Conservation (phyloP, 129 eudicot genomes). For the Rutidosis leptorrhynchoides region DNA sequence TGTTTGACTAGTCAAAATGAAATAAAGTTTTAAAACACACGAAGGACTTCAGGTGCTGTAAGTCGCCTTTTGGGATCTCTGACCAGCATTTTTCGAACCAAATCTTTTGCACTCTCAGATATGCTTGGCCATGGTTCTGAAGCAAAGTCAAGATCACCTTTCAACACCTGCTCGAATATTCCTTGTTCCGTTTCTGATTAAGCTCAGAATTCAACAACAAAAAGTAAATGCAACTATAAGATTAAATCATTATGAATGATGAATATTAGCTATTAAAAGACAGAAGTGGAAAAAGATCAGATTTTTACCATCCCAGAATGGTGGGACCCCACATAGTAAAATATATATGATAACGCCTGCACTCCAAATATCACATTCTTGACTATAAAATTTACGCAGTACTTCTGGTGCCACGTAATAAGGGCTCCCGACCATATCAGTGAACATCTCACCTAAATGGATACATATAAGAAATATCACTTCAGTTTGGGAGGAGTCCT, state of each 20-base stretch:
- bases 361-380: slow-evolving; percentile 98
- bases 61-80: slow-evolving; percentile 82
- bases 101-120: slow-evolving; percentile 89
- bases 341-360: slow-evolving; percentile 94
- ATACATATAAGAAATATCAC: slow-evolving; percentile 15
- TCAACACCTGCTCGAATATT: slow-evolving; percentile 90
- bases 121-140: slow-evolving; percentile 99
- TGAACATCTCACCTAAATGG: slow-evolving; percentile 73
- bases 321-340: slow-evolving; percentile 89
- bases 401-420: slow-evolving; percentile 97
- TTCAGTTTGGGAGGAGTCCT: slow-evolving; percentile 9
- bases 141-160: slow-evolving; percentile 83
- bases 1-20: neutral
- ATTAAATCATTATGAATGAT: neutral
- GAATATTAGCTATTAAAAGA: slow-evolving; percentile 8
- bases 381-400: slow-evolving; percentile 69
- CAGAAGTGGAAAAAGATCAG: slow-evolving; percentile 10
- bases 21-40: slow-evolving; percentile 45
- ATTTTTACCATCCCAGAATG: slow-evolving; percentile 95
- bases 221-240: slow-evolving; percentile 24
- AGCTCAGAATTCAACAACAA: slow-evolving; percentile 30
- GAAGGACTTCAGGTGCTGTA: slow-evolving; percentile 84
- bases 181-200: slow-evolving; percentile 93
- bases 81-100: slow-evolving; percentile 86
- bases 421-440: slow-evolving; percentile 95